Conservation (phyloP, 75 land plant genomes). For the Cunninghamia lanceolata region DNA sequence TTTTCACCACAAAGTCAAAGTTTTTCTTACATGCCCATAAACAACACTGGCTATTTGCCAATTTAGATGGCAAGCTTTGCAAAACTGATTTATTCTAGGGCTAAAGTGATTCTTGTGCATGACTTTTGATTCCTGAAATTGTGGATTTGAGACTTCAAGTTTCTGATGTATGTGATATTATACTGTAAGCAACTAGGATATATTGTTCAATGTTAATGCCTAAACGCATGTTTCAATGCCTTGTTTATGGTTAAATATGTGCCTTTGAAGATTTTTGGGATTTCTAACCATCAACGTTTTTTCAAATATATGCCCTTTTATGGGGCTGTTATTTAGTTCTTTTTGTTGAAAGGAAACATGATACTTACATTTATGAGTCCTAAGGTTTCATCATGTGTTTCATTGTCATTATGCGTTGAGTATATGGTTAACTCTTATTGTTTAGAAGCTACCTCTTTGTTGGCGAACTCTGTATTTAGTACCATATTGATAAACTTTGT, state of each 20-base stretch:
- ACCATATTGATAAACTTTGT: not conserved
- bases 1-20: not conserved
- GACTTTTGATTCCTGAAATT: not conserved
- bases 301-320: not conserved
- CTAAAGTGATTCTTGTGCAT: not conserved
- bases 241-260: not conserved
- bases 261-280: not conserved
- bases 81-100: not conserved
- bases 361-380: not conserved
- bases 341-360: not conserved
- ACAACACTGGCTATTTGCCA: not conserved
- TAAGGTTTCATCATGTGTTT: not conserved
- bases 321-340: not conserved
- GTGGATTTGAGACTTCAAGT: not conserved
- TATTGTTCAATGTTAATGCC: not conserved
- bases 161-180: not conserved
- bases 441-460: not conserved
- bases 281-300: not conserved
- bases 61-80: not conserved
- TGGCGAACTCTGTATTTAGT: not conserved
- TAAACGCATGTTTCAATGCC: not conserved
- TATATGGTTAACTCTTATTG: not conserved
- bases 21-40: not conserved
- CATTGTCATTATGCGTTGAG: not conserved
- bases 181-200: not conserved